Conservation (phyloP, 208 protist genomes). For the Acanthamoeba healyi region DNA sequence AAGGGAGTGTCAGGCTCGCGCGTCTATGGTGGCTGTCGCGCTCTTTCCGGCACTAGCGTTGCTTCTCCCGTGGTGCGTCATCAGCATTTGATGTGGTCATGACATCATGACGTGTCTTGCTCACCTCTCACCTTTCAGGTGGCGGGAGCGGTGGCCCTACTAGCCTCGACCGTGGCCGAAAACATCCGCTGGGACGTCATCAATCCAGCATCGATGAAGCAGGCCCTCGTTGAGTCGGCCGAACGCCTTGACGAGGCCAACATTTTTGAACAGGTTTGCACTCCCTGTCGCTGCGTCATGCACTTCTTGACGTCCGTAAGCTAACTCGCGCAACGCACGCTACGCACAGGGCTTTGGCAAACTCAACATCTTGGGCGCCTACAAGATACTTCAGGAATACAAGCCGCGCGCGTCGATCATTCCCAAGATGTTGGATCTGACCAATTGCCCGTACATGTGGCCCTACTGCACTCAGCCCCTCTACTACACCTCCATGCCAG, state of each 20-base stretch:
- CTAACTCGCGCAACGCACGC: neutral
- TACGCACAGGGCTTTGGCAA: conserved; percentile 85
- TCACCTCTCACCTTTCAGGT: conserved; percentile 81
- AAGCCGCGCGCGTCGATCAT: conserved; percentile 81
- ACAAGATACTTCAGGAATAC: conserved; percentile 76
- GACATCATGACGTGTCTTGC: too few species aligned
- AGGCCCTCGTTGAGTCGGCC: conserved; percentile 87
- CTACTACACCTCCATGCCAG: conserved; percentile 90
- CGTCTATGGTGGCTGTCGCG: conserved; percentile 84
- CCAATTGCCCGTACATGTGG: conserved; percentile 93
- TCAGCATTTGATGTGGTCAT: too few species aligned
- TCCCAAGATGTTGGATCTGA: conserved; percentile 86
- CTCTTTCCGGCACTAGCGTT: conserved; percentile 95
- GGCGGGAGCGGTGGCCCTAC: conserved; percentile 93
- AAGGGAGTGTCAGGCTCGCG: conserved; percentile 80
- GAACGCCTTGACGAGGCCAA: conserved; percentile 79
- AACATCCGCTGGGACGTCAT: conserved; percentile 62
- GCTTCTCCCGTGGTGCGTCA: conserved; percentile 94
- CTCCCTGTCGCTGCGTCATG: neutral
- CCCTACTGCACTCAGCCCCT: conserved; percentile 94
- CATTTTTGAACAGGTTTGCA: conserved; percentile 89
- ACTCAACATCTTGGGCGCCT: conserved; percentile 89
- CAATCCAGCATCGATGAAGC: conserved; percentile 93
- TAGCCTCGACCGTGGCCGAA: conserved; percentile 80
- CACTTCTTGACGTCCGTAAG: neutral